Conservation (phyloP, 2,329 filamentous ascomycete genomes). For the Aspergillus oerlinghausenensis region DNA sequence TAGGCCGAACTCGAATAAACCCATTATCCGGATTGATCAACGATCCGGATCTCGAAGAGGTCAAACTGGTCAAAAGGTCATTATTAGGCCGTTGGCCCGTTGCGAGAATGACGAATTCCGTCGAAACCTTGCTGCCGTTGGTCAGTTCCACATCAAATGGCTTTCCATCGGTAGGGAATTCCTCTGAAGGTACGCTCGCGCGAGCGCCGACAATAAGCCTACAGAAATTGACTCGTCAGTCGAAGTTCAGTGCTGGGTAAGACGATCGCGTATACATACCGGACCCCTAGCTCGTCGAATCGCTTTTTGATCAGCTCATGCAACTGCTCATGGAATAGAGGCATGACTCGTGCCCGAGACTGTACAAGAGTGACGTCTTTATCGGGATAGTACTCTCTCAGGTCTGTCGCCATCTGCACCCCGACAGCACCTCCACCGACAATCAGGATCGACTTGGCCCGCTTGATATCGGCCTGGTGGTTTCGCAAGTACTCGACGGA, state of each 20-base stretch:
- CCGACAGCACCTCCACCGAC: slow-evolving; percentile 49
- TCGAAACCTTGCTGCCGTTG: slow-evolving; percentile 29
- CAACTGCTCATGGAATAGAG: slow-evolving; percentile 27
- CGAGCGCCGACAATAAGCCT: slow-evolving; percentile 29
- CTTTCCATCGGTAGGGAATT: slow-evolving; percentile 23
- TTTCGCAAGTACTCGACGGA: slow-evolving; percentile 30
- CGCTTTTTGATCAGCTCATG: slow-evolving; percentile 29
- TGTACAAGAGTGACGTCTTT: slow-evolving; percentile 48
- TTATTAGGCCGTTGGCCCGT: slow-evolving; percentile 49
- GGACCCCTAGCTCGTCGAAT: slow-evolving; percentile 31
- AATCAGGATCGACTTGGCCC: slow-evolving; percentile 29
- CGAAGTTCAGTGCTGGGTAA: no score
- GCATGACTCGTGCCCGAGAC: slow-evolving; percentile 39
- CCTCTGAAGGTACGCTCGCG: slow-evolving; percentile 21
- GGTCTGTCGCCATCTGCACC: slow-evolving; percentile 48
- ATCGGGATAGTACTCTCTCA: slow-evolving; percentile 45
- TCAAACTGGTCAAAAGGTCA: slow-evolving; percentile 31
- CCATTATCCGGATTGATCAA: slow-evolving; percentile 33
- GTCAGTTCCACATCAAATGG: slow-evolving; percentile 27
- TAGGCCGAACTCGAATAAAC: slow-evolving; percentile 29
- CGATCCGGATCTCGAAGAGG: slow-evolving; percentile 18
- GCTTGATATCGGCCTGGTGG: slow-evolving; percentile 28
- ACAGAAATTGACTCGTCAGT: not conserved
- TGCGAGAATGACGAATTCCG: slow-evolving; percentile 41
- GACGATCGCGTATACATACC: slow-evolving; percentile 5